Evolutionary conservation across 306 rosid species (phyloP), one percentile per base, ranked within the genome.

Genomic region (Crotalaria pallida): DNA sequence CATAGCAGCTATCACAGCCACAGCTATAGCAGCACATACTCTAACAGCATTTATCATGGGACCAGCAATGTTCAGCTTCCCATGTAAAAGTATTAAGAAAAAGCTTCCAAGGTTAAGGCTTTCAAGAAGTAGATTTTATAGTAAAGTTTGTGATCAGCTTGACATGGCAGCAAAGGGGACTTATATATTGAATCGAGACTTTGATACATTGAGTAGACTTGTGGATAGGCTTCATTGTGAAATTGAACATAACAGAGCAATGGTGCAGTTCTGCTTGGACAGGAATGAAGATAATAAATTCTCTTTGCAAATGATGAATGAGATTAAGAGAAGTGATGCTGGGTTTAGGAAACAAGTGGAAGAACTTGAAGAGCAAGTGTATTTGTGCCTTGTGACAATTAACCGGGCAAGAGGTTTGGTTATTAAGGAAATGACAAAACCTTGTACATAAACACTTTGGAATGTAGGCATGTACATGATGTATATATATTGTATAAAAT

Each of bases 91-190:
- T 61, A 13, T 70, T 0, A 65, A 65, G 75, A 67, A 13, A 11
- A 81, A 79, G 72, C 1, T 79, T 21, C 3, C 4, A 12, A 44
- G 43, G 0, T 58, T 51, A 17, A 56, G 59, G 17, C 40, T 74
- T 55, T 16, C 72, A 6, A 38, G 57, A 47, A 76, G 69, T 23
- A 57, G 73, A 16, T 41, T 49, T 57, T 84, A 82, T 2, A 50
- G 76, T 17, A 51, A 59, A 72, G 78, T 71, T 19, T 51, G 83
- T 16, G 82, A 79, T 10, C 88, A 84, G 47, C 61, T 86, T 36
- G 96, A 86, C 29, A 61, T 67, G 18, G 88, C 90, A 18, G 87
- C 92, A 0, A 89, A 86, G 57, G 92, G 90, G 16, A 83, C 83
- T 18, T 89, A 84, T 16, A 81, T 87, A 45, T 31, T 87, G 84